Evolutionary conservation across 257 asterid species (phyloP), one percentile per base, ranked within the genome.

Genomic region (Gentiana straminea): DNA sequence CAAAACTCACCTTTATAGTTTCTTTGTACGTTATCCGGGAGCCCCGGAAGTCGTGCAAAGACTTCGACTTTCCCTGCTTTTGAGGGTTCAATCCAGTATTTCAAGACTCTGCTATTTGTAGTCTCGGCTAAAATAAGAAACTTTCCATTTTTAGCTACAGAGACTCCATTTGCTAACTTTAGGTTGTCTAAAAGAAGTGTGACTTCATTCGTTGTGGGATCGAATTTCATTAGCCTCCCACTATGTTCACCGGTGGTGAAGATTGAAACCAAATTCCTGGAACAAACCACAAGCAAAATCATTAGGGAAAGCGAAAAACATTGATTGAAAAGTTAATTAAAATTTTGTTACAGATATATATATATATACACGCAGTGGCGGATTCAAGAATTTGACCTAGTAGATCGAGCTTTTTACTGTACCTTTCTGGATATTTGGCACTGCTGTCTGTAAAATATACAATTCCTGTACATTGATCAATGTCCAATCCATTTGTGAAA

Each of bases 401-500:
- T 15, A 15, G 24, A n/a, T 15, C 24, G 24, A 15, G 24, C 24
- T 15, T 15, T n/a, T 15, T 15, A 15, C 72, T 38, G 3, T 68
- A 72, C 81, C 86, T 84, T 71, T 94, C 72, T 10, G 62, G 58
- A 56, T 67, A 81, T 49, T 72, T 65, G 2, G 80, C 68, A 89
- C 87, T 86, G 1, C 83, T 67, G 39, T 83, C 89, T 2, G 95
- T 63, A 68, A 86, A 86, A 77, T 86, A 86, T 60, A 86, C 64
- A 7, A 64, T 74, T 49, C 74, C 74, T 37, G 71, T 67, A 15
- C 72, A 74, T 5, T 77, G 79, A 57, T 86, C 94, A 54, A 86
- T 81, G 69, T 86, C 94, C 79, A 86, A 35, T 72, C 75, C 89
- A 60, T 86, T 83, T 63, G 84, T 75, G 72, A 86, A 86, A 62